These are phyloP conservation scores for Colletotrichum sp. DNA, from an alignment of 2,329 filamentous ascomycete species.

Conservation along the genomic window DNA sequence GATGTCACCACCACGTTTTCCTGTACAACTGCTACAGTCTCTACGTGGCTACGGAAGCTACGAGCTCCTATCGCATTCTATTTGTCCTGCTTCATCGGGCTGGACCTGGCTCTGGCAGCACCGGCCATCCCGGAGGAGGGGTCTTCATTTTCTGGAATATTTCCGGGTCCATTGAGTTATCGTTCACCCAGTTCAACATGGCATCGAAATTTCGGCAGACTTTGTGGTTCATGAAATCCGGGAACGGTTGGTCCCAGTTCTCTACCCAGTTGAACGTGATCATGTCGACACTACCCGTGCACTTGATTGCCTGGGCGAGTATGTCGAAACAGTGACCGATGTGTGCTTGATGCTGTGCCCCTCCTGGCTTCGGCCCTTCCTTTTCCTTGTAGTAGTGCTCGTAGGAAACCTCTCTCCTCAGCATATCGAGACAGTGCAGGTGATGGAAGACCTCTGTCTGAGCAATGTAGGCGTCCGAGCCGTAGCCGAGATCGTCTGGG, in stretches of 20 bases:
- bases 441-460: conserved; percentile 41
- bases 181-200: conserved; percentile 17
- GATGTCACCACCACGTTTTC: neutral
- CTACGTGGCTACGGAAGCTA: neutral
- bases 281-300: conserved; percentile 32
- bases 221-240: conserved; percentile 34
- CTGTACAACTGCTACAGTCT: neutral
- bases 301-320: conserved; percentile 33
- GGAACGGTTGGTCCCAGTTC: conserved; percentile 30
- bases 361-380: neutral
- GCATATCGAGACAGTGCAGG: conserved; percentile 40
- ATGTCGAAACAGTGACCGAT: conserved; percentile 33
- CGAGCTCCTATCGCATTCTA: neutral
- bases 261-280: conserved; percentile 36
- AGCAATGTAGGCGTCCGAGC: conserved; percentile 34
- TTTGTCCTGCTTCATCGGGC: neutral
- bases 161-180: conserved; percentile 1
- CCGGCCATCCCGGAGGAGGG: neutral
- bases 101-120: neutral
- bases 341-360: conserved; percentile 25
- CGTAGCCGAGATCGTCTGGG: conserved; percentile 31
- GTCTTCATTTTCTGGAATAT: neutral
- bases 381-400: conserved; percentile 1
- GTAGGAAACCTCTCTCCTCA: conserved; percentile 25
- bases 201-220: conserved; percentile 33